Evolutionary conservation across 1,139 yeast species (phyloP).

Genomic region (Yamadazyma oceani): DNA sequence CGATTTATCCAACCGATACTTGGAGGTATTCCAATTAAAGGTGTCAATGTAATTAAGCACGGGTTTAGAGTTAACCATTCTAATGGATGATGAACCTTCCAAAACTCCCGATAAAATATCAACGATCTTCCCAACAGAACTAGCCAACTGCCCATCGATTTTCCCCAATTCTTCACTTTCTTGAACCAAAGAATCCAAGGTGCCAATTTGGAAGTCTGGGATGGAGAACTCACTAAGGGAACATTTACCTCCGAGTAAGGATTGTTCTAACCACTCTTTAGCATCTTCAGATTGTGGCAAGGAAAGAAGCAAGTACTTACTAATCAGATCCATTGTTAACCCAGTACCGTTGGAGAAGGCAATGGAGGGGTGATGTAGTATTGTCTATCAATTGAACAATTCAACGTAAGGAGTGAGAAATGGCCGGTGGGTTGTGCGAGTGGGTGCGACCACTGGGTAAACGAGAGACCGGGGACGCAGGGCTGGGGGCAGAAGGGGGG

Average conservation of each 20-base stretch:
- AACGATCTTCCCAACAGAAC: constrained; percentile 68
- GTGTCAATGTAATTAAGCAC: constrained; percentile 65
- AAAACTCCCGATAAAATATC: constrained; percentile 63
- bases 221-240: constrained; percentile 51
- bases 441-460: background rate
- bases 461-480: constrained; percentile 10
- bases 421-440: too few species aligned
- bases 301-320: constrained; percentile 49
- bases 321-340: constrained; percentile 15
- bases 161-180: constrained; percentile 88
- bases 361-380: background rate
- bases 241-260: constrained; percentile 44
- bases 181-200: constrained; percentile 85
- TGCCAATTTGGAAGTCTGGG: constrained; percentile 94
- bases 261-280: constrained; percentile 43
- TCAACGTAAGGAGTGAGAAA: too few species aligned
- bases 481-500: constrained; percentile 1
- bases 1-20: constrained; percentile 82
- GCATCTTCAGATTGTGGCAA: constrained; percentile 52
- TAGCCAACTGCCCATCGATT: constrained; percentile 71
- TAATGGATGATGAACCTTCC: constrained; percentile 29
- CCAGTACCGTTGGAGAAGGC: background rate
- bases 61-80: constrained; percentile 43
- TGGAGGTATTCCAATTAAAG: constrained; percentile 85
- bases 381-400: too few species aligned